Evolutionary conservation across 352 stramenopile genomes (phyloP).

Genomic region (Phytophthora aleatoria): DNA sequence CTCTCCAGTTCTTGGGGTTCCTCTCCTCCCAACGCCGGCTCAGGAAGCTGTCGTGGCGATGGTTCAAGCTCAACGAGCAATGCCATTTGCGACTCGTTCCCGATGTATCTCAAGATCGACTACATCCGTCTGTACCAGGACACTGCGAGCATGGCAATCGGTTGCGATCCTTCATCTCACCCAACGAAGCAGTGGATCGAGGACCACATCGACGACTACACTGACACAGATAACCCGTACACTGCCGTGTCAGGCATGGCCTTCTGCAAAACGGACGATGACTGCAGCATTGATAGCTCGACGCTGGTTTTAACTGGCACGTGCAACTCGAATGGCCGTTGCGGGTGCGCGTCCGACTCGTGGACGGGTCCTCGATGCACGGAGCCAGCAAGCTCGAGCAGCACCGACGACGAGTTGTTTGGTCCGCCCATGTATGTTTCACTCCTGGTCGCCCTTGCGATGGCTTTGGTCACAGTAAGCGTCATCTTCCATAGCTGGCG

Average conservation of each 20-base stretch:
- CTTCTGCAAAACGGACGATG: constrained; percentile 43
- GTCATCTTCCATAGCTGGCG: constrained; percentile 11
- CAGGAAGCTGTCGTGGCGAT: constrained; percentile 54
- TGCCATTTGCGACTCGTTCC: constrained; percentile 59
- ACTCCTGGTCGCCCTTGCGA: constrained; percentile 16
- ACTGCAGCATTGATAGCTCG: constrained; percentile 37
- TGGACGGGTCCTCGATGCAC: constrained; percentile 51
- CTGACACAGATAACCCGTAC: constrained; percentile 33
- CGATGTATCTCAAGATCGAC: constrained; percentile 39
- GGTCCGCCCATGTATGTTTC: constrained; percentile 15
- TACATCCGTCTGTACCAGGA: constrained; percentile 47
- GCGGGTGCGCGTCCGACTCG: constrained; percentile 22
- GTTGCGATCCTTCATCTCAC: constrained; percentile 59
- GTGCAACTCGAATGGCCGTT: constrained; percentile 30
- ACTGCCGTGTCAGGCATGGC: constrained; percentile 42
- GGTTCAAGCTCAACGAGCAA: constrained; percentile 10
- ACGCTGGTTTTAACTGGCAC: constrained; percentile 21
- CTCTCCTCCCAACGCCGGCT: constrained; percentile 48
- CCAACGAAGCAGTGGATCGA: constrained; percentile 67
- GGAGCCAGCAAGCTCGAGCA: constrained; percentile 10
- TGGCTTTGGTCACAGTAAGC: constrained; percentile 4
- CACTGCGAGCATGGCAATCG: constrained; percentile 49
- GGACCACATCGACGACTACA: constrained; percentile 63
- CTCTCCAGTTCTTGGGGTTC: constrained; percentile 87
- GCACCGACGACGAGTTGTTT: constrained; percentile 15